phyloP scores from a whole-genome alignment of 441 rosid genomes.

The Brassica hybrid region DNA sequence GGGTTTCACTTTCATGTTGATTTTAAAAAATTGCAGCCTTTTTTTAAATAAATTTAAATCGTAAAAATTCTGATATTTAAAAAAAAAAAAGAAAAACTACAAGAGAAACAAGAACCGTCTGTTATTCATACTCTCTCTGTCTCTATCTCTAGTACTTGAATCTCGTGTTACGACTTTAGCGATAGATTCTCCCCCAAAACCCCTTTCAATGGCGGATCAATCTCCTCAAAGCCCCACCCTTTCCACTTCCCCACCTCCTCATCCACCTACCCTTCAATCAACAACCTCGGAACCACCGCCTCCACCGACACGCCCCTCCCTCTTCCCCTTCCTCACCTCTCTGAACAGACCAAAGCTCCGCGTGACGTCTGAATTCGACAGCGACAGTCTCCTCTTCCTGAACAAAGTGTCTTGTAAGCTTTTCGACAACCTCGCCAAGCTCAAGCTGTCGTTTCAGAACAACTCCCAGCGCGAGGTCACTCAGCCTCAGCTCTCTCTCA shows the following conservation, averaged over 20 bases:
- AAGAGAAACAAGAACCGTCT: slow-evolving; percentile 38
- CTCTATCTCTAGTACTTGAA: not conserved
- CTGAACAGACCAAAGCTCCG: slow-evolving; percentile 64
- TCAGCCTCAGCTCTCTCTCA: slow-evolving; percentile 69
- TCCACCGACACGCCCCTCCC: slow-evolving; percentile 34
- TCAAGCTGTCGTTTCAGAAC: slow-evolving; percentile 74
- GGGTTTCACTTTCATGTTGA: too few relatives aligned
- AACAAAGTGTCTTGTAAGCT: slow-evolving; percentile 85
- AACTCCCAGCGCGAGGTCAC: slow-evolving; percentile 65
- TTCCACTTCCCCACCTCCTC: slow-evolving; percentile 31
- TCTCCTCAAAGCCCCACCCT: slow-evolving; percentile 49
- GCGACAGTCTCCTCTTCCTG: slow-evolving; percentile 71
- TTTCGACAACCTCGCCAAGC: slow-evolving; percentile 80
- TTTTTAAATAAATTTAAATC: not conserved
- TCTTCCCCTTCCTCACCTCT: slow-evolving; percentile 38
- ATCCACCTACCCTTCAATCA: slow-evolving; percentile 29
- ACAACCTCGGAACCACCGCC: slow-evolving; percentile 34
- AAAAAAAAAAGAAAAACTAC: not conserved
- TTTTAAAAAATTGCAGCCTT: too few relatives aligned
- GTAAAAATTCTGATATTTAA: not conserved
- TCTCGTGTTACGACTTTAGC: slow-evolving; percentile 5
- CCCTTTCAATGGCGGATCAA: slow-evolving; percentile 47
- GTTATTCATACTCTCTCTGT: slow-evolving; percentile 8
- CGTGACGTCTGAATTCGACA: slow-evolving; percentile 87
- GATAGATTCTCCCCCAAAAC: slow-evolving; percentile 18